Base-by-base conservation (phyloP, 2,329 filamentous ascomycete genomes). In the Neopestalotiopsis sp. region DNA sequence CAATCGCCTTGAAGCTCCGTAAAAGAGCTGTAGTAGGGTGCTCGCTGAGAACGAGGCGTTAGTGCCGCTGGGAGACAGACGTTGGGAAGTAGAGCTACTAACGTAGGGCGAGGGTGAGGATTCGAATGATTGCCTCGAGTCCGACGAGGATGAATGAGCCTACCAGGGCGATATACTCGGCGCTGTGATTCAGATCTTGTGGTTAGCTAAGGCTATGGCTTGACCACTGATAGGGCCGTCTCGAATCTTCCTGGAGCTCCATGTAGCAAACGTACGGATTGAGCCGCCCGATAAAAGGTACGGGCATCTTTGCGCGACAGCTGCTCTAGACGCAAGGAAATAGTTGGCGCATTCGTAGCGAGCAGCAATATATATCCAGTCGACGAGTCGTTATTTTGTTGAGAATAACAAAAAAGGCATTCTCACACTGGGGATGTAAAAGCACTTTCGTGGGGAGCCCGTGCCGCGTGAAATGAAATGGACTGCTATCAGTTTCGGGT, bases 91-190 rank as follows among this genome's bases (percentile, higher is more conserved):
- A 28, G 13, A 66, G 58, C 65, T 40, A 83, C 91, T 79, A 83
- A 95, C 92, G 96, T 57, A 99, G 88, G 45, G 94, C 93, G 71
- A 98, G 88, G 1, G 96, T 98, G 71, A 97, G 89, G 69, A 97
- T 85, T 75, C 95, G 91, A 75, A 97, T 92, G 70, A 97, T 77
- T 68, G 91, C 90, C 81, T 99, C 96, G 73, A 97, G 86, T 61
- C 90, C 86, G 69, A 98, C 91, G 49, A 99, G 88, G 66, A 94
- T 76, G 76, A 98, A 92, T 7, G 95, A 98, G 67, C 91, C 90
- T 61, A 96, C 82, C 58, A 99, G 89, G 52, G 95, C 94, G 71
- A 97, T 82, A 83, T 98, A 98, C 83, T 99, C 95, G 81, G 88
- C 88, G 80, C 92, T 94, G 72, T 30, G 57, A 9, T 49, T 5